Evolutionary conservation across 768 basidiomycete genomes (phyloP).

Genomic region (Tephrocybe sp.): DNA sequence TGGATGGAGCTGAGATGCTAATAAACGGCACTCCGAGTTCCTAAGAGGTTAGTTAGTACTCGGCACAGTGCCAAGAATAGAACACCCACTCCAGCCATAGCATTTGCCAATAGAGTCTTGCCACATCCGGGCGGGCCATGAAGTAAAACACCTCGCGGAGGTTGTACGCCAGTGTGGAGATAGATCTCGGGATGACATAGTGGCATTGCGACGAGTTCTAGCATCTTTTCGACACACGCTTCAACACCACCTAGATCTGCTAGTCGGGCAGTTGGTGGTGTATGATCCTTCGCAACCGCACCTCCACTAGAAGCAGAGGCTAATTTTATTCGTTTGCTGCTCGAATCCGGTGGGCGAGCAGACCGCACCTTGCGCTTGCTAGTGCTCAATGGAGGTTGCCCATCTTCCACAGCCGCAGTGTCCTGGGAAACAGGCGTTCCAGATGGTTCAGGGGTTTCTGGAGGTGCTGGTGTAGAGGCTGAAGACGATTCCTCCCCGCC

Average conservation of each 20-base stretch:
- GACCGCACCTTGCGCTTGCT: slow-evolving; percentile 67
- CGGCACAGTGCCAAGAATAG: background rate
- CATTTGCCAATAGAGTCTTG: slow-evolving; percentile 92
- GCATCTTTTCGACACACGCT: slow-evolving; percentile 83
- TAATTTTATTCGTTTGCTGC: slow-evolving; percentile 56
- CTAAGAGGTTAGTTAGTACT: slow-evolving; percentile 35
- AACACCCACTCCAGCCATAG: slow-evolving; percentile 83
- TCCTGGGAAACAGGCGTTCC: slow-evolving; percentile 14
- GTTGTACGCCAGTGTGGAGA: slow-evolving; percentile 86
- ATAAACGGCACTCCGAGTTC: slow-evolving; percentile 94
- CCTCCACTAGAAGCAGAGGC: slow-evolving; percentile 22
- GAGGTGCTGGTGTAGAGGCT: slow-evolving; percentile 6
- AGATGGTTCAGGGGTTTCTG: slow-evolving; percentile 14
- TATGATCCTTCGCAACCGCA: slow-evolving; percentile 55
- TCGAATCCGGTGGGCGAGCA: slow-evolving; percentile 47
- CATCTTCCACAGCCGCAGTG: slow-evolving; percentile 8
- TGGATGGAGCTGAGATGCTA: slow-evolving; percentile 89
- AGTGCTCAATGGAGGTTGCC: slow-evolving; percentile 18
- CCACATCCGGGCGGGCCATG: slow-evolving; percentile 98
- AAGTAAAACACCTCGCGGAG: slow-evolving; percentile 87
- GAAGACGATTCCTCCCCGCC: slow-evolving; percentile 20
- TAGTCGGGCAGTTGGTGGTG: slow-evolving; percentile 73
- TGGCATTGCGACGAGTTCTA: slow-evolving; percentile 96
- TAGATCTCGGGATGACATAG: slow-evolving; percentile 95
- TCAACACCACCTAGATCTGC: slow-evolving; percentile 89